Evolutionary conservation across 1,284 basidiomycete genomes (phyloP).

Genomic region (Cystobasidium sp.): DNA sequence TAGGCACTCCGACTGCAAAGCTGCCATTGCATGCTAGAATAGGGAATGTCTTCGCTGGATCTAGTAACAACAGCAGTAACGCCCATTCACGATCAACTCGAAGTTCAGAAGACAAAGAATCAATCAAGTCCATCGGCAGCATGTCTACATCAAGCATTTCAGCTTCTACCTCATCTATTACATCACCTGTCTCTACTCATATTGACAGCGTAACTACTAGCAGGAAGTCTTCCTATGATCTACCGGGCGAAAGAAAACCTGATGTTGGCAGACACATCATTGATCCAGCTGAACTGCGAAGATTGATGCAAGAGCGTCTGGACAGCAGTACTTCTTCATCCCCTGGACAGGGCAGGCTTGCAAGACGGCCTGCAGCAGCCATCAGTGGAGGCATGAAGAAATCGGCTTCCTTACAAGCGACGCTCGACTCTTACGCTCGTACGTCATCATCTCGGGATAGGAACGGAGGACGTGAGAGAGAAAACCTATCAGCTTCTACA

Average conservation of each 20-base stretch:
- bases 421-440: constrained; percentile 3
- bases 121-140: constrained; percentile 24
- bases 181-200: constrained; percentile 3
- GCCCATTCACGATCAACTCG: background rate
- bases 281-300: constrained; percentile 35
- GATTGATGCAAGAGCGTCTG: constrained; percentile 31
- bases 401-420: constrained; percentile 2
- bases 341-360: background rate
- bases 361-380: background rate
- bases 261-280: constrained; percentile 40
- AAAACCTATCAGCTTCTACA: constrained; percentile 2
- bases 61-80: background rate
- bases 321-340: constrained; percentile 4
- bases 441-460: background rate
- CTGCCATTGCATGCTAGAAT: constrained; percentile 6
- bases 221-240: constrained; percentile 14
- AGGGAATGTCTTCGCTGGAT: constrained; percentile 10
- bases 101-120: constrained; percentile 11
- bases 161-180: constrained; percentile 7
- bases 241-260: background rate
- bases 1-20: background rate
- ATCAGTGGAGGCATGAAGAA: background rate
- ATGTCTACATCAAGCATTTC: background rate
- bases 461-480: background rate
- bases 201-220: constrained; percentile 1